Percentiles rank a stretch among this genome's conserved stretches.
These are phyloP conservation scores for Porpolomopsis calyptriformis DNA, from an alignment of 768 basidiomycete genomes.

Conservation along the genomic window DNA sequence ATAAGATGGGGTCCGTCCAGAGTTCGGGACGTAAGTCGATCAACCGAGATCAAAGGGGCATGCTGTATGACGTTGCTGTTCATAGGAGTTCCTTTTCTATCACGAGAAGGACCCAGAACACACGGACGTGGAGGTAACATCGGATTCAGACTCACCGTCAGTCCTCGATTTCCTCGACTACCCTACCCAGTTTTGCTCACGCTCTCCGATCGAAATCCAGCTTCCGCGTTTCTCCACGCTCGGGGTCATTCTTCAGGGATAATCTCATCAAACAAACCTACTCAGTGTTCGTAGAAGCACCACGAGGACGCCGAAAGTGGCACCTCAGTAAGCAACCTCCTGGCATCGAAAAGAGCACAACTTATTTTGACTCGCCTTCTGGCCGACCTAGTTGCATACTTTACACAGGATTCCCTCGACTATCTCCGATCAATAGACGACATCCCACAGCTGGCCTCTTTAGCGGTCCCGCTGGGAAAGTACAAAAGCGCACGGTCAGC, in stretches of 20 bases:
- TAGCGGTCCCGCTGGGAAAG: conserved; percentile 47
- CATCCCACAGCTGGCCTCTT: conserved; percentile 37
- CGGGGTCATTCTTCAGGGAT: conserved; percentile 23
- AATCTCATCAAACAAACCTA: conserved; percentile 72
- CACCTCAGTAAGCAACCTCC: conserved; percentile 51
- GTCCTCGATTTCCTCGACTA: conserved; percentile 12
- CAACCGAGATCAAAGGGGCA: conserved; percentile 2
- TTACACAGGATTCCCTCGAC: conserved; percentile 51
- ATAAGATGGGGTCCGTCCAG: conserved; percentile 73
- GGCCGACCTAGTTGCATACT: conserved; percentile 55
- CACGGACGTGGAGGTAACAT: conserved; percentile 35
- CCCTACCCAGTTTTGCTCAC: background rate
- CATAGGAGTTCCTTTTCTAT: conserved; percentile 68
- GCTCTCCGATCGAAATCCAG: conserved; percentile 4
- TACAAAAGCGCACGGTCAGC: conserved; percentile 58
- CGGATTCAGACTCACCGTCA: conserved; percentile 43
- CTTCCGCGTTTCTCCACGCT: conserved; percentile 16
- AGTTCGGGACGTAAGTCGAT: conserved; percentile 53
- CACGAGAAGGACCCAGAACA: conserved; percentile 51
- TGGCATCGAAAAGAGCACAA: conserved; percentile 1
- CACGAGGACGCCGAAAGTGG: conserved; percentile 65
- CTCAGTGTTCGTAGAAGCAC: conserved; percentile 62
- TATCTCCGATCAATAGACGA: conserved; percentile 51
- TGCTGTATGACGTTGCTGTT: conserved; percentile 9
- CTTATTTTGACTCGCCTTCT: background rate